Evolutionary conservation across 1,284 basidiomycete species (phyloP).

Genomic region (Hemileia vastatrix): DNA sequence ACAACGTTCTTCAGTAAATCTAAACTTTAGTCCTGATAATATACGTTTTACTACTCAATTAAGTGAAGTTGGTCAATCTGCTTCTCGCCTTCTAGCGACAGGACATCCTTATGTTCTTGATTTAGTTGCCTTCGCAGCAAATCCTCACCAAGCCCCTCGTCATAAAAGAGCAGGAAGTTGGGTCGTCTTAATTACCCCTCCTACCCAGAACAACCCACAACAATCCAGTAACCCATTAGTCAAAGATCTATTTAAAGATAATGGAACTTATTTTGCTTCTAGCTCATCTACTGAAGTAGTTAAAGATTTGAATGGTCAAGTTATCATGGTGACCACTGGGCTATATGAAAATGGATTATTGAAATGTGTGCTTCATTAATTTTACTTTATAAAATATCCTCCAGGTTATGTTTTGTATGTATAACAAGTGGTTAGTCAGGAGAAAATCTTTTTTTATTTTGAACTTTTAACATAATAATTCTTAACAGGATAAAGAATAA

Average conservation of each 20-base stretch:
- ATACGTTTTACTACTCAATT: background rate
- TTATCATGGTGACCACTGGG: conserved; percentile 3
- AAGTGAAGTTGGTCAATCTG: too few species aligned
- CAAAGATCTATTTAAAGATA: conserved; percentile 2
- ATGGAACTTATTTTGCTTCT: conserved; percentile 11
- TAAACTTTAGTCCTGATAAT: conserved; percentile 13
- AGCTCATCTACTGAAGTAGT: conserved; percentile 2
- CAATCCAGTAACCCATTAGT: background rate
- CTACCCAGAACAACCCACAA: background rate
- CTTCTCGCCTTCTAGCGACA: background rate
- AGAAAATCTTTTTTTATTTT: too few species aligned
- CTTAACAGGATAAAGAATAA: too few species aligned
- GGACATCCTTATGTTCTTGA: conserved; percentile 8
- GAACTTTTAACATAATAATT: too few species aligned
- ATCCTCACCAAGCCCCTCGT: background rate
- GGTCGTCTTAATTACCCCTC: background rate
- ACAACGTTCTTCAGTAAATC: background rate
- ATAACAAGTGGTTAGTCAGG: too few species aligned
- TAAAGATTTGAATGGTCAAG: background rate
- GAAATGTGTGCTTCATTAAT: too few species aligned
- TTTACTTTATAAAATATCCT: too few species aligned
- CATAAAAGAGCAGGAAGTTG: conserved; percentile 7
- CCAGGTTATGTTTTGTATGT: too few species aligned
- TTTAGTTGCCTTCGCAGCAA: background rate
- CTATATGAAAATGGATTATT: conserved; percentile 19